Conservation (phyloP, 257 asterid genomes). For the Capsicum pubescens region DNA sequence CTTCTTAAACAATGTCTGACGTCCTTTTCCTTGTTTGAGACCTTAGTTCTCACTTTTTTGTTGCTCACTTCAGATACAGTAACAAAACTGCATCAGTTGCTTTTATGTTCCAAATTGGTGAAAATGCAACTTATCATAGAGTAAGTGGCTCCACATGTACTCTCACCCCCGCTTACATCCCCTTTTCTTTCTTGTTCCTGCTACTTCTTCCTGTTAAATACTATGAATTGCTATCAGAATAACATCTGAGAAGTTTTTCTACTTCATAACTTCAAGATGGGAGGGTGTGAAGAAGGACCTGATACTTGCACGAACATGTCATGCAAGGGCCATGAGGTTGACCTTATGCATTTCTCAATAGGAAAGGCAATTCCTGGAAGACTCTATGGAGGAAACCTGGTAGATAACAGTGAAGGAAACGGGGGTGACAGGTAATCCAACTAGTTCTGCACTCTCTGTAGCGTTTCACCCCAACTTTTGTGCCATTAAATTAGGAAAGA, state of each 20-base stretch:
- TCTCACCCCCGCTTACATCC: neutral
- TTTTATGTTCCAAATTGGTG: conserved; percentile 70
- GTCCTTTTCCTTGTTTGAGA: conserved; percentile 5
- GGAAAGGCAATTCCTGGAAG: conserved; percentile 75
- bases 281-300: conserved; percentile 59
- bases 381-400: conserved; percentile 60
- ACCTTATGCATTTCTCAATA: conserved; percentile 69
- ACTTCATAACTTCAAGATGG: conserved; percentile 51
- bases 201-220: neutral
- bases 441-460: neutral
- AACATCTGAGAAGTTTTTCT: conserved; percentile 32
- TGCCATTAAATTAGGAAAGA: neutral
- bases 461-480: neutral
- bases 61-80: conserved; percentile 49
- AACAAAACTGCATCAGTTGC: conserved; percentile 59
- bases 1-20: neutral
- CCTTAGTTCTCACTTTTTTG: conserved; percentile 24
- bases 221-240: neutral
- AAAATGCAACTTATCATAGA: conserved; percentile 64
- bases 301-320: conserved; percentile 62
- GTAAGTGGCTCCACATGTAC: conserved; percentile 40
- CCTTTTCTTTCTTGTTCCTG: neutral
- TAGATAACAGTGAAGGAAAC: conserved; percentile 57
- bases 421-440: conserved; percentile 66
- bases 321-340: conserved; percentile 70